Conservation (phyloP, 192 early-diverging fungal genomes). For the Linnemannia zychae region DNA sequence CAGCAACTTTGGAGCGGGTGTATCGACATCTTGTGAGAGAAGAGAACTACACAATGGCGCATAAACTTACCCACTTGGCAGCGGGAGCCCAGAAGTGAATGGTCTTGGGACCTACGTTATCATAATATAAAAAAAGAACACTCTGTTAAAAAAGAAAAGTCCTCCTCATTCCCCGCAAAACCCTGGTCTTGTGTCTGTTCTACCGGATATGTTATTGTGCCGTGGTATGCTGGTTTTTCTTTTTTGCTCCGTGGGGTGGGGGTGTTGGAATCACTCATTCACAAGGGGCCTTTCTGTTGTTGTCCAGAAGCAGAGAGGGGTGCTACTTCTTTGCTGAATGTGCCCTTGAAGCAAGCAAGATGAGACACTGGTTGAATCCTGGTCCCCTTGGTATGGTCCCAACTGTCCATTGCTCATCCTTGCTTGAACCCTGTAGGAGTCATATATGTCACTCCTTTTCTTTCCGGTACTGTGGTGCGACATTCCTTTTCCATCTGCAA, state of each 20-base stretch:
- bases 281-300: too few species aligned
- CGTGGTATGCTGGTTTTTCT: background rate
- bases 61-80: conserved; percentile 84
- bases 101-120: conserved; percentile 92
- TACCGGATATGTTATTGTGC: background rate
- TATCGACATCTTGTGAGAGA: background rate
- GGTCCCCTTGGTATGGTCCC: background rate
- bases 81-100: conserved; percentile 98
- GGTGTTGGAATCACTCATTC: background rate
- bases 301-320: too few species aligned
- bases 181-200: background rate
- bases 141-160: background rate
- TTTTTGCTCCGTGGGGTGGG: background rate
- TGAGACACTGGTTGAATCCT: background rate
- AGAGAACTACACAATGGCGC: background rate
- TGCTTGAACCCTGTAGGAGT: background rate
- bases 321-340: too few species aligned
- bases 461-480: background rate
- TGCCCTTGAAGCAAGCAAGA: too few species aligned
- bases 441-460: background rate
- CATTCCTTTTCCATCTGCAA: background rate
- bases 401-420: background rate
- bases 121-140: conserved; percentile 50
- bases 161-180: background rate
- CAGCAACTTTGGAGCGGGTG: background rate